Evolutionary conservation across 2,329 filamentous ascomycete species (phyloP), one percentile per base, ranked within the genome.

Genomic region (Hypoxylon sp.): DNA sequence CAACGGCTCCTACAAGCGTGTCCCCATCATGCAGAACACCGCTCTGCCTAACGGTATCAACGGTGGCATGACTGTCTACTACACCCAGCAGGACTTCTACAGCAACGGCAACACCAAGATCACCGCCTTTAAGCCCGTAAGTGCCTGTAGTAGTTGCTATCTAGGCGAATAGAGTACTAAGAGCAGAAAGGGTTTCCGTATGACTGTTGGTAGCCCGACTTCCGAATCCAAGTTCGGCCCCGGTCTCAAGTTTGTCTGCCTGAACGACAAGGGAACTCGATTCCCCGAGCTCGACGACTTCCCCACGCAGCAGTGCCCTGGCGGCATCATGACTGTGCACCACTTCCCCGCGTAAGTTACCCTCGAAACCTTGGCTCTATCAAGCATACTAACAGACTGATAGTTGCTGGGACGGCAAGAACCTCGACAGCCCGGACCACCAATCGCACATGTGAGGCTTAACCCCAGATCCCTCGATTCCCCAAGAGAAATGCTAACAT

Each of bases 401-500:
- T 34, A 65, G 79, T 11, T 82, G 80, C 75, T 82, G 80, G 80
- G 79, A 82, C 58, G 80, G 80, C 51, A 76, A 79, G 66, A 81
- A 80, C 62, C 73, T 81, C 15, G 80, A 82, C 62, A 77, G 70
- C 49, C 72, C 72, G 0, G 71, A 72, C 64, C 72, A 73, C 55
- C 68, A 73, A 41, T 68, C 68, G 7, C 65, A 73, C 56, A 72
- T 71, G 68, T 26, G 7, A 7, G 24, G 24, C 24, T 26, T 7
- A 26, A 7, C 24, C 24, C 24, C 24, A 26, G 4, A 26, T 4
- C 7, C 7, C 24, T 26, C 24, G 7, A 26, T 4, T 26, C 4
- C 4, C 24, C 4, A 26, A 26, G 24, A 7, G 24, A 26, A 26
- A 26, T 26, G 24, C 24, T 26, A 26, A 26, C 24, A 26, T 26